Percentiles rank a stretch among this genome's conserved stretches.
These are phyloP conservation scores for Dioszegia hungarica DNA, from an alignment of 768 basidiomycete species.

Conservation along the genomic window DNA sequence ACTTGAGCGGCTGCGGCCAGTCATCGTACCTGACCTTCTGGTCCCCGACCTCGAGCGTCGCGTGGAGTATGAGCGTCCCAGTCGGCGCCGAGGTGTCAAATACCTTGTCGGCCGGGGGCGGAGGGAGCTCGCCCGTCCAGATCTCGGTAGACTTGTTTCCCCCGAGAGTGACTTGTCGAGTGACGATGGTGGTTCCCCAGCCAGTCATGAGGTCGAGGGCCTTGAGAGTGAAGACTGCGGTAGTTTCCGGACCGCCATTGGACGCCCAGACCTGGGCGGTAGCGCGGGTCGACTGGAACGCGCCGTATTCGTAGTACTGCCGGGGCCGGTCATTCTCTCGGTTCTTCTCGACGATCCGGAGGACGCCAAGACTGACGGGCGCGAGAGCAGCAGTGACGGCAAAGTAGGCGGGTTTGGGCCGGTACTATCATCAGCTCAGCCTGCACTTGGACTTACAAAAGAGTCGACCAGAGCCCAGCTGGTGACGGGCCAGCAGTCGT, in stretches of 20 bases:
- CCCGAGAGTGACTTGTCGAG: constrained; percentile 59
- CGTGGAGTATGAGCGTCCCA: constrained; percentile 4
- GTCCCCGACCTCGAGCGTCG: constrained; percentile 32
- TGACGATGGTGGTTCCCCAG: constrained; percentile 64
- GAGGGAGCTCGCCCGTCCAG: constrained; percentile 64
- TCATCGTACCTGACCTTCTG: constrained; percentile 8
- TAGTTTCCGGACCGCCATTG: not conserved
- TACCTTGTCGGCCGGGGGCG: not conserved
- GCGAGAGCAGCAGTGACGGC: constrained; percentile 75
- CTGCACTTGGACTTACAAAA: constrained; percentile 45
- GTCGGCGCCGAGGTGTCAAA: constrained; percentile 54
- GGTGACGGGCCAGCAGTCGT: constrained; percentile 23
- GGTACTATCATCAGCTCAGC: constrained; percentile 1
- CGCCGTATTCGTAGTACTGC: constrained; percentile 14
- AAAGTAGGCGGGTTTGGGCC: constrained; percentile 65
- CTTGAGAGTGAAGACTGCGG: not conserved
- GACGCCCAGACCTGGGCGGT: constrained; percentile 3
- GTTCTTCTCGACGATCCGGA: constrained; percentile 12
- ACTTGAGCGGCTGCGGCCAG: constrained; percentile 94
- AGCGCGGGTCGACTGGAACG: constrained; percentile 5
- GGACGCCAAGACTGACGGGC: constrained; percentile 64
- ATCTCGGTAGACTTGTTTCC: constrained; percentile 77
- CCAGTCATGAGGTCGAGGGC: constrained; percentile 31
- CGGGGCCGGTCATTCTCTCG: constrained; percentile 10
- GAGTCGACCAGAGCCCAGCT: constrained; percentile 70